Percentiles rank a stretch among this genome's conserved stretches.
These are phyloP conservation scores for Oryza meridionalis DNA, from an alignment of 176 grass and related monocot species.

Conservation along the genomic window DNA sequence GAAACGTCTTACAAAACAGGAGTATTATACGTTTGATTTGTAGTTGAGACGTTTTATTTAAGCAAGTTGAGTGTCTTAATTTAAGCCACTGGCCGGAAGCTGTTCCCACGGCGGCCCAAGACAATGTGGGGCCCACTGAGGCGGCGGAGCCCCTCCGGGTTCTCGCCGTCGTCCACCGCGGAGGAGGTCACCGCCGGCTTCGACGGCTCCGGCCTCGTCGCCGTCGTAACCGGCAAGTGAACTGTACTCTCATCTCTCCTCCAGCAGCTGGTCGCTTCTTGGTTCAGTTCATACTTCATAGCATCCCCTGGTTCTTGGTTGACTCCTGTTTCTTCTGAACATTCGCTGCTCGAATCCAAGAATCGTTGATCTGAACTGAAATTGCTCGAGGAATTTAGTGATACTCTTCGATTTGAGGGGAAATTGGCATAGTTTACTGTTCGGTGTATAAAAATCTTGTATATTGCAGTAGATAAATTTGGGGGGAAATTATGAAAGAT, in stretches of 20 bases:
- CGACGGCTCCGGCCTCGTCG: constrained; percentile 60
- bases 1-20: too few species aligned
- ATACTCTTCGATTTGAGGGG: background rate
- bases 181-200: constrained; percentile 64
- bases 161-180: constrained; percentile 68
- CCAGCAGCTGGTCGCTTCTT: background rate
- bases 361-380: background rate
- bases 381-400: background rate
- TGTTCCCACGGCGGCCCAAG: too few species aligned
- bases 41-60: too few species aligned
- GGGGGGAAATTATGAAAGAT: too few species aligned
- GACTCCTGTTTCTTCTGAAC: background rate
- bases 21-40: too few species aligned
- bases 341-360: background rate
- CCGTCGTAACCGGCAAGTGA: constrained; percentile 59
- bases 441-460: too few species aligned
- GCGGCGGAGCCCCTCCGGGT: constrained; percentile 47
- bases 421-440: background rate
- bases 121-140: constrained; percentile 16
- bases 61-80: too few species aligned
- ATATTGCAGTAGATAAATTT: too few species aligned
- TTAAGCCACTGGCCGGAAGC: too few species aligned
- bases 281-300: background rate
- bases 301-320: background rate
- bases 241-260: too few species aligned